These are phyloP conservation scores for Alternaria burnsii DNA, from an alignment of 2,329 filamentous ascomycete genomes.

Conservation along the genomic window DNA sequence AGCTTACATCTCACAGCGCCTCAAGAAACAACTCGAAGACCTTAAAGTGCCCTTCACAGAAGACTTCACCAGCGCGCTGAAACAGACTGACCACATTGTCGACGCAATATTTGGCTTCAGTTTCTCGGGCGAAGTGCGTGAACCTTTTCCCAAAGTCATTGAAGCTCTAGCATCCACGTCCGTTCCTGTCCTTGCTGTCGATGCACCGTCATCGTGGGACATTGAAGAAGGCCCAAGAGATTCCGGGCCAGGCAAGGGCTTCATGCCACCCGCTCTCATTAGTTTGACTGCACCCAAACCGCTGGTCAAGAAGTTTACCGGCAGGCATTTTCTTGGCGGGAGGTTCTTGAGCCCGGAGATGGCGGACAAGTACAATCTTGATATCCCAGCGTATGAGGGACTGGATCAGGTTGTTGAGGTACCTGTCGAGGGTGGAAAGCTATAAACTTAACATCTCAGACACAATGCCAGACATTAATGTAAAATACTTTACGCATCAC, in stretches of 20 bases:
- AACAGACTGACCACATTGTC: conserved; percentile 78
- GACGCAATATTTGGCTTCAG: conserved; percentile 97
- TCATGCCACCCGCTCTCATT: conserved; percentile 81
- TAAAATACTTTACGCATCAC: neutral
- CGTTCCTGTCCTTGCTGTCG: conserved; percentile 84
- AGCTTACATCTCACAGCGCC: conserved; percentile 63
- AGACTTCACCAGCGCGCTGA: conserved; percentile 75
- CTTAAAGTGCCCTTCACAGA: conserved; percentile 83
- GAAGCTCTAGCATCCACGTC: conserved; percentile 75
- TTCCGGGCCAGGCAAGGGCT: conserved; percentile 78
- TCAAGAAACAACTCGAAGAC: conserved; percentile 84
- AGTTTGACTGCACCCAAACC: conserved; percentile 95
- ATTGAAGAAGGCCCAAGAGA: conserved; percentile 85
- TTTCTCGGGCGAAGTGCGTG: conserved; percentile 90
- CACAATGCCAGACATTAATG: too few relatives aligned
- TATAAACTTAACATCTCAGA: neutral
- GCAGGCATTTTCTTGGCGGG: conserved; percentile 91
- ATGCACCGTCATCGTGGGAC: conserved; percentile 94
- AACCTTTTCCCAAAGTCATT: conserved; percentile 87
- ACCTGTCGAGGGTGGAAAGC: conserved; percentile 33
- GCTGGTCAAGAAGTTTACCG: conserved; percentile 81
- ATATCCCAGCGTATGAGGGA: conserved; percentile 83
- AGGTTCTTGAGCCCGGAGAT: conserved; percentile 82
- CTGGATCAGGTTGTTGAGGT: conserved; percentile 91
- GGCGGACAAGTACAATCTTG: conserved; percentile 84